These are phyloP conservation scores for Epichloe amarillans DNA, from an alignment of 2,329 filamentous ascomycete species.

Conservation along the genomic window DNA sequence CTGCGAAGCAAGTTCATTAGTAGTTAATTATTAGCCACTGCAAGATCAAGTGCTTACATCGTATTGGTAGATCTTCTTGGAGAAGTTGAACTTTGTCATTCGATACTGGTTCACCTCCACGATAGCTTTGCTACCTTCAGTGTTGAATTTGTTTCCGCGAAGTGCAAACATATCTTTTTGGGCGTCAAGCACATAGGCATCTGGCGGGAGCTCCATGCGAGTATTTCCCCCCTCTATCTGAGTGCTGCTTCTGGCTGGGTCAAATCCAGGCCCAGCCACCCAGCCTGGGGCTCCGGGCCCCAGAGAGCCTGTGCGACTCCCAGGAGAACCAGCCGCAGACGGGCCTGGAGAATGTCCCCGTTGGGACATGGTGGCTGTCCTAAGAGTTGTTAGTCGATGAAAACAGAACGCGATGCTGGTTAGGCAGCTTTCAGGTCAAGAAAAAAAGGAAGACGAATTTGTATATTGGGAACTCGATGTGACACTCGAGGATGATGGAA, in stretches of 20 bases:
- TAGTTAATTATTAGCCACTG: neutral
- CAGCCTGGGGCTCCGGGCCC: constrained; percentile 11
- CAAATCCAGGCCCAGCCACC: constrained; percentile 24
- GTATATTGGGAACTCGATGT: too few species aligned
- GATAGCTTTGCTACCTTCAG: constrained; percentile 37
- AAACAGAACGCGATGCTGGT: neutral
- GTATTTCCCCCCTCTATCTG: constrained; percentile 20
- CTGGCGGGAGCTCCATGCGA: constrained; percentile 44
- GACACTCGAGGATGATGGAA: neutral
- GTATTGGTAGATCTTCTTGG: constrained; percentile 62
- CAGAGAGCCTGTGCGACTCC: neutral
- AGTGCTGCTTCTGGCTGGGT: constrained; percentile 25
- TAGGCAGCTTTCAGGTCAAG: neutral
- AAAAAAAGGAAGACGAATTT: neutral
- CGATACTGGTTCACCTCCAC: constrained; percentile 64
- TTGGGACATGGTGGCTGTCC: constrained; percentile 18
- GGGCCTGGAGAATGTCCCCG: constrained; percentile 16
- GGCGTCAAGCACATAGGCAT: constrained; percentile 33
- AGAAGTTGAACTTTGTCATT: constrained; percentile 44
- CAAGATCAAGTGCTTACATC: constrained; percentile 47
- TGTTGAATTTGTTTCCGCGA: constrained; percentile 35
- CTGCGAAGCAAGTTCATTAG: constrained; percentile 25
- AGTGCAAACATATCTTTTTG: constrained; percentile 22
- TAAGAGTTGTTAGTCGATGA: neutral
- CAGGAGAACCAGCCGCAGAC: constrained; percentile 2